These are phyloP conservation scores for Grifola frondosa DNA, from an alignment of 1,284 basidiomycete genomes.

Conservation along the genomic window DNA sequence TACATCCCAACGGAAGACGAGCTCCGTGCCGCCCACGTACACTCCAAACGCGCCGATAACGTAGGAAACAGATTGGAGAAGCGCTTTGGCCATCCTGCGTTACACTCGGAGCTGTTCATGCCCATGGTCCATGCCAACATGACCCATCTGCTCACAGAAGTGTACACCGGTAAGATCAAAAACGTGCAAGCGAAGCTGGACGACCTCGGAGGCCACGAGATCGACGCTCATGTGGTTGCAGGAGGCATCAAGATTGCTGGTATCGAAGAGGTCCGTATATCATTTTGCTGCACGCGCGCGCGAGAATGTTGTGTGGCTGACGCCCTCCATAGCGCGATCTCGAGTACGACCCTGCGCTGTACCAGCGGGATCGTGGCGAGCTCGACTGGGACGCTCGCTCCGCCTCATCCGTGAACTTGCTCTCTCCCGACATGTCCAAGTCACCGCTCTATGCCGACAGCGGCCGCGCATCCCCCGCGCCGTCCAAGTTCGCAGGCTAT, in stretches of 20 bases:
- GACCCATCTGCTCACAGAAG: slow-evolving; percentile 72
- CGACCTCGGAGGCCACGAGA: slow-evolving; percentile 73
- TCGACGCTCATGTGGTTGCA: slow-evolving; percentile 68
- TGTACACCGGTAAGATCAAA: slow-evolving; percentile 72
- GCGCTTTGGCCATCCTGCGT: slow-evolving; percentile 84
- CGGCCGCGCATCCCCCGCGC: slow-evolving; percentile 45
- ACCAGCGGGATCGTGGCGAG: slow-evolving; percentile 76
- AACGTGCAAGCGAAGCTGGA: slow-evolving; percentile 61
- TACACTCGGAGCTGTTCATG: slow-evolving; percentile 79
- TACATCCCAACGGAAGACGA: slow-evolving; percentile 75
- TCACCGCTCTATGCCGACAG: slow-evolving; percentile 43
- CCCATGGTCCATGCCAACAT: slow-evolving; percentile 87
- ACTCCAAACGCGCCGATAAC: slow-evolving; percentile 70
- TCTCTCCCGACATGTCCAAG: slow-evolving; percentile 45
- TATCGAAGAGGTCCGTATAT: slow-evolving; percentile 63
- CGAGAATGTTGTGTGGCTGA: not conserved
- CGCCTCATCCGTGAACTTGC: slow-evolving; percentile 56
- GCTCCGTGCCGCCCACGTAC: slow-evolving; percentile 64
- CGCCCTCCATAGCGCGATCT: slow-evolving; percentile 51
- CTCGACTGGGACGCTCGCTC: slow-evolving; percentile 78
- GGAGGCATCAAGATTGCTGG: slow-evolving; percentile 79
- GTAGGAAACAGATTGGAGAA: slow-evolving; percentile 72
- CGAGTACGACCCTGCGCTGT: slow-evolving; percentile 73
- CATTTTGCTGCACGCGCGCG: not conserved
- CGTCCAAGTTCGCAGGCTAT: slow-evolving; percentile 39